Evolutionary conservation across 2,329 filamentous ascomycete species (phyloP).

Genomic region (Lecanicillium sp.): DNA sequence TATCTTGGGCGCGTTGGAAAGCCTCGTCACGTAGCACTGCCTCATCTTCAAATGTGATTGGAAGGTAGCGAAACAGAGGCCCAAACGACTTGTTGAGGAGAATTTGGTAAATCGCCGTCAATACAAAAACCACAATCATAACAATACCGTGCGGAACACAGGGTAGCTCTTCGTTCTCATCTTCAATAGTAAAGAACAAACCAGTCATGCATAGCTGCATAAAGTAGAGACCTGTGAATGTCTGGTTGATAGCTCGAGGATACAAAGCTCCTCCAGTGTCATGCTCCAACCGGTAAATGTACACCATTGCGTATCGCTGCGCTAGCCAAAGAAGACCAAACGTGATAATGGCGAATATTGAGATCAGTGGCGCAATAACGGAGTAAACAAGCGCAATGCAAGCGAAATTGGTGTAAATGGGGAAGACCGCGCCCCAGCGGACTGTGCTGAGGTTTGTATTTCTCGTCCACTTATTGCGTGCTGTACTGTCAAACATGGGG

Average conservation of each 20-base stretch:
- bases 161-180: conserved; percentile 42
- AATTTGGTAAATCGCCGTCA: conserved; percentile 72
- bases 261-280: conserved; percentile 93
- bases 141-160: conserved; percentile 72
- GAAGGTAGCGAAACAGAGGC: conserved; percentile 79
- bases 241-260: conserved; percentile 86
- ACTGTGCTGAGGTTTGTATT: conserved; percentile 72
- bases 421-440: conserved; percentile 90
- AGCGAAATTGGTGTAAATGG: conserved; percentile 92
- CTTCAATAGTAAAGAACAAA: conserved; percentile 71
- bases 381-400: conserved; percentile 87
- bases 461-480: conserved; percentile 72
- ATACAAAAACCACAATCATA: conserved; percentile 67
- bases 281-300: conserved; percentile 79
- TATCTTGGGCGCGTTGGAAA: conserved; percentile 71
- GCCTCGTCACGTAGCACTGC: conserved; percentile 84
- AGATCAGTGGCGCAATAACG: conserved; percentile 80
- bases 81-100: conserved; percentile 76
- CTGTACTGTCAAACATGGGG: conserved; percentile 74
- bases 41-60: conserved; percentile 92
- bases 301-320: conserved; percentile 93
- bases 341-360: conserved; percentile 87
- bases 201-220: conserved; percentile 89
- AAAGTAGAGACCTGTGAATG: conserved; percentile 89
- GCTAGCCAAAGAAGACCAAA: conserved; percentile 90